Evolutionary conservation across 2,329 filamentous ascomycete species (phyloP), one percentile per base, ranked within the genome.

Genomic region (Colletotrichum sp.): DNA sequence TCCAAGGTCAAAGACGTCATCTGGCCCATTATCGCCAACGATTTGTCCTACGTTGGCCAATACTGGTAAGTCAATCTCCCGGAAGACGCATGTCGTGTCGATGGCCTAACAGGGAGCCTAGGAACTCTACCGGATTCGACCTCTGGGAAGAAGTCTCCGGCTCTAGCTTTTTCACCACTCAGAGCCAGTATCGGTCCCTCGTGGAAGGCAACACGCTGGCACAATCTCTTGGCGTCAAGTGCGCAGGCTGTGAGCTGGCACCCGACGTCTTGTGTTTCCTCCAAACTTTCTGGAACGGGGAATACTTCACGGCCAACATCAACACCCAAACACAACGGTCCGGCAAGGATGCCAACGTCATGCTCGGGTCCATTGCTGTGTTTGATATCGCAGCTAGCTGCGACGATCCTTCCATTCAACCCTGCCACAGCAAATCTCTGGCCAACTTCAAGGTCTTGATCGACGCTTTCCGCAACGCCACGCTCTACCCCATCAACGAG

Each of bases 91-190:
- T n/a, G 43, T 48, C 43, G 14, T 48, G 43, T 48, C 14, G 8
- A 43, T 38, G 5, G 24, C 21, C 61, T 63, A 21, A 63, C 21
- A 26, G 26, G 9, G 9, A 36, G 24, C 34, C n/a, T 21, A 82
- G 81, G 81, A 91, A 89, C 75, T 84, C 88, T 69, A 88, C 88
- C 5, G 88, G 88, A 7, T 92, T 89, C 77, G 91, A 92, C 78
- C 83, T 92, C 4, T 92, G 91, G 91, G 91, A 92, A 79, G 90
- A 92, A 79, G 86, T 91, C 21, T 84, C 85, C 24, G 89, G 90
- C 30, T 88, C 87, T 1, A 90, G 89, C 4, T 92, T 91, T 84
- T 92, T 92, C 81, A 91, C 91, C 2, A 85, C 87, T 24, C 87
- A 89, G 28, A 89, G 87, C 13, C 87, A 90, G 64, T 87, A 91